These are phyloP conservation scores for Pythium inflatum DNA, from an alignment of 352 stramenopile species.

Conservation along the genomic window DNA sequence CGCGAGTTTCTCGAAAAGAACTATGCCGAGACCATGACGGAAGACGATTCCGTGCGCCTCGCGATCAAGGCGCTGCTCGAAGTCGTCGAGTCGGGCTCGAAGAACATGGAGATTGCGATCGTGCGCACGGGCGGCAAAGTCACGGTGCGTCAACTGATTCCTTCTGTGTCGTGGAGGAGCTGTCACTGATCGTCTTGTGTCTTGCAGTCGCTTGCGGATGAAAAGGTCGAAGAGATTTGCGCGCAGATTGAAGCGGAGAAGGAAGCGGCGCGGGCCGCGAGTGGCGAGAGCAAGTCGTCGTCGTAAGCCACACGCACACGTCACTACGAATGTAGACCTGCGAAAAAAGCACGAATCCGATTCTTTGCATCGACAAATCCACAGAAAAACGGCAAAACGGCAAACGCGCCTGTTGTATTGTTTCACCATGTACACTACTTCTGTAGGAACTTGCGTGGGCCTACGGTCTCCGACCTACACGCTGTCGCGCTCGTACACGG, in stretches of 20 bases:
- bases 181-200: slow-evolving; percentile 12
- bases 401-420: not conserved
- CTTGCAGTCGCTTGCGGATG: slow-evolving; percentile 63
- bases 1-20: slow-evolving; percentile 99
- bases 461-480: too few relatives aligned
- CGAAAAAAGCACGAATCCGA: too few relatives aligned
- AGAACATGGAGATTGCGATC: slow-evolving; percentile 99
- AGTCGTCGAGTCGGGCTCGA: slow-evolving; percentile 97
- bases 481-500: slow-evolving; percentile 80
- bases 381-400: not conserved
- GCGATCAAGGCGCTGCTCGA: slow-evolving; percentile 97
- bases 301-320: slow-evolving; percentile 9
- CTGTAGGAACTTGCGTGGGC: too few relatives aligned
- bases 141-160: slow-evolving; percentile 57
- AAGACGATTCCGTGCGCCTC: slow-evolving; percentile 92
- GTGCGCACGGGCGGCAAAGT: slow-evolving; percentile 79
- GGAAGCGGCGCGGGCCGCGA: slow-evolving; percentile 72
- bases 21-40: slow-evolving; percentile 91
- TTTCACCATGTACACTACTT: not conserved
- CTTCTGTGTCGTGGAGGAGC: too few relatives aligned
- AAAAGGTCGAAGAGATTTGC: slow-evolving; percentile 82
- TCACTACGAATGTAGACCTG: too few relatives aligned
- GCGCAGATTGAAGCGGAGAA: slow-evolving; percentile 85
- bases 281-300: slow-evolving; percentile 79
- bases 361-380: too few relatives aligned